These are phyloP conservation scores for Coemansia sp. DNA, from an alignment of 192 early-diverging fungal species.

Conservation along the genomic window DNA sequence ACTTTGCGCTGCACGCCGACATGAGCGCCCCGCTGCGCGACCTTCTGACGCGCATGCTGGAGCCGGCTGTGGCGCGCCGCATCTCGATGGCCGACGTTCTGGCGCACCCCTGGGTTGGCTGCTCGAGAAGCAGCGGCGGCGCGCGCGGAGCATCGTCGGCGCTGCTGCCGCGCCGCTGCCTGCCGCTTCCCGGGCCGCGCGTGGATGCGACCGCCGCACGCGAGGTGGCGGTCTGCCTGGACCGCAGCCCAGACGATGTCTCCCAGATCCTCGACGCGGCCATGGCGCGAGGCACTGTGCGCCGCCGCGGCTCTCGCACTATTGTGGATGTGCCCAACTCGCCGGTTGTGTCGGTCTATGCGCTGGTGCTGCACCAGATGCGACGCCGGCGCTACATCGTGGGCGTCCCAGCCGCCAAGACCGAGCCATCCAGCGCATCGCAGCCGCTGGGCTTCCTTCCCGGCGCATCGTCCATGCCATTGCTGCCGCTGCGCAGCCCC, in stretches of 20 bases:
- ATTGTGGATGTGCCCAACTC: constrained; percentile 49
- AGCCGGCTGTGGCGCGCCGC: constrained; percentile 35
- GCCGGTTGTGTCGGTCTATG: constrained; percentile 52
- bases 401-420: not conserved
- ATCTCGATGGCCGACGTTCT: constrained; percentile 34
- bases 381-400: constrained; percentile 19
- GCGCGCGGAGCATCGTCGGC: constrained; percentile 1
- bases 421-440: constrained; percentile 23
- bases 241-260: constrained; percentile 38
- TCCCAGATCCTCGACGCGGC: constrained; percentile 26
- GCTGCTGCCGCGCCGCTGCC: constrained; percentile 25
- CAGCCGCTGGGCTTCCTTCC: not conserved
- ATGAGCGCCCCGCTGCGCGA: constrained; percentile 47
- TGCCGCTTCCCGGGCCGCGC: constrained; percentile 29
- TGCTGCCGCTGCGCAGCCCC: not conserved
- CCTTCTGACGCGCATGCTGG: constrained; percentile 51
- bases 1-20: constrained; percentile 43
- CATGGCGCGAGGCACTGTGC: constrained; percentile 19
- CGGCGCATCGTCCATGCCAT: not conserved
- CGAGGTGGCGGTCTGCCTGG: constrained; percentile 46
- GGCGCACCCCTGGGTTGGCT: constrained; percentile 38
- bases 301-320: not conserved
- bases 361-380: constrained; percentile 52
- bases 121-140: constrained; percentile 12
- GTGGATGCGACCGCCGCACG: constrained; percentile 25